Percentiles rank a stretch among this genome's conserved stretches.
Conservation (phyloP, 371 early-diverging fungal genomes). For the Batkoa obscura region DNA sequence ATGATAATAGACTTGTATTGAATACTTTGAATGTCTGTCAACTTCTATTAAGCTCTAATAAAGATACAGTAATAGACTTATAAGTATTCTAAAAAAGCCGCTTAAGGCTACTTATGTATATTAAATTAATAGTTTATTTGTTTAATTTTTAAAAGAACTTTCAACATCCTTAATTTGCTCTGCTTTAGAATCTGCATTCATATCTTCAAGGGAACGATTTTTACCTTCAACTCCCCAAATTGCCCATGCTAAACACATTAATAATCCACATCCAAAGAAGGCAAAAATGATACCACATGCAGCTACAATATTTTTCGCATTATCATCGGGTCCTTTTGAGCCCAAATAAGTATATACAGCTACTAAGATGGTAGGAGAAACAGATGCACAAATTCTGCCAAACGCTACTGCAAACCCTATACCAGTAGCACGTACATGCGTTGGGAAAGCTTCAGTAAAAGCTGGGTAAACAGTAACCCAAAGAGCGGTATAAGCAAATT, state of each 20-base stretch:
- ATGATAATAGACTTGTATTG: no score
- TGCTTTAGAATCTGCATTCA: neutral
- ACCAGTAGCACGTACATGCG: conserved; percentile 7
- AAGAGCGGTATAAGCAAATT: conserved; percentile 2
- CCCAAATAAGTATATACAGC: neutral
- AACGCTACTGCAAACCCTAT: conserved; percentile 8
- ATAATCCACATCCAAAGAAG: neutral
- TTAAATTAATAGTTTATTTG: no score
- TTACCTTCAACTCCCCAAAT: conserved; percentile 2
- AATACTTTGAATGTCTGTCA: no score
- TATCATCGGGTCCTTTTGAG: neutral
- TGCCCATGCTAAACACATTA: neutral
- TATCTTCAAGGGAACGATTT: conserved; percentile 2
- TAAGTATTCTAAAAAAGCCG: no score
- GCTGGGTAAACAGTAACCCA: conserved; percentile 5
- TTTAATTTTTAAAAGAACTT: no score
- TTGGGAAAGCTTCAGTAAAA: conserved; percentile 8
- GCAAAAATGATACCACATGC: neutral
- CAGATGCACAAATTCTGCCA: conserved; percentile 6
- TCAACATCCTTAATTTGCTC: no score
- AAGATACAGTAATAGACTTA: no score
- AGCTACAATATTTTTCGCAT: neutral
- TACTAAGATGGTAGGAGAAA: conserved; percentile 1
- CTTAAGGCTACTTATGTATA: no score
- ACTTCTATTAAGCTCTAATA: no score